These are phyloP conservation scores for Mortierella polycephala DNA, from an alignment of 371 early-diverging fungal species.

Conservation along the genomic window DNA sequence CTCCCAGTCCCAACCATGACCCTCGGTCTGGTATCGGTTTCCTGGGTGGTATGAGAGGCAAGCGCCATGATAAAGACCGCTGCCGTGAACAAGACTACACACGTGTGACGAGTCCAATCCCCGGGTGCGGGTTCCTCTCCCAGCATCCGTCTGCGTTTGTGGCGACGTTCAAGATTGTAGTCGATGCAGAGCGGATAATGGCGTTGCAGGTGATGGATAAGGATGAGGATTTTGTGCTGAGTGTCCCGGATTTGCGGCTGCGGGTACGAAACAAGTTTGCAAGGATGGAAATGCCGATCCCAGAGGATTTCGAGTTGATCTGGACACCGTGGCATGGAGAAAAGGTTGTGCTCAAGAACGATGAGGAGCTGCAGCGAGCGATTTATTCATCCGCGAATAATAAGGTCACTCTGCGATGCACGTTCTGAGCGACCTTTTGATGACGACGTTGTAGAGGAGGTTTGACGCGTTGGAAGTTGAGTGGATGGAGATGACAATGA, in stretches of 20 bases:
- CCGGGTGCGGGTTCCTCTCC: background rate
- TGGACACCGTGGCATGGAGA: constrained; percentile 21
- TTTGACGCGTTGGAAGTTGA: background rate
- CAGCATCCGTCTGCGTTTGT: constrained; percentile 5
- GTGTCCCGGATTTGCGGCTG: constrained; percentile 24
- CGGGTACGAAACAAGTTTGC: constrained; percentile 23
- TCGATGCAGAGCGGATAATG: constrained; percentile 19
- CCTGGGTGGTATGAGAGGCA: background rate
- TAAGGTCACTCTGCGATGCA: constrained; percentile 27
- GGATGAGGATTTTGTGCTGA: constrained; percentile 13
- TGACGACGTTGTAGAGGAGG: background rate
- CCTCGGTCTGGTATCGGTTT: too few relatives aligned
- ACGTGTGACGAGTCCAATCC: constrained; percentile 1
- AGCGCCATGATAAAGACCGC: background rate
- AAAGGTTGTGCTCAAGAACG: constrained; percentile 22
- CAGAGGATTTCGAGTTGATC: constrained; percentile 23
- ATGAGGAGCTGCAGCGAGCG: constrained; percentile 27
- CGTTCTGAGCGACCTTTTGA: background rate
- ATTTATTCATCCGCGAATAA: constrained; percentile 3
- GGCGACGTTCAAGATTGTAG: constrained; percentile 29
- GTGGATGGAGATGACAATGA: background rate
- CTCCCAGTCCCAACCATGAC: too few relatives aligned
- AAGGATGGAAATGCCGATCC: constrained; percentile 12
- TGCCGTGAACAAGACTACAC: background rate
- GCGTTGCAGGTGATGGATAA: constrained; percentile 26